phyloP scores from a whole-genome alignment of 2,329 filamentous ascomycete species.

The Chaetomiaceae sp. region DNA sequence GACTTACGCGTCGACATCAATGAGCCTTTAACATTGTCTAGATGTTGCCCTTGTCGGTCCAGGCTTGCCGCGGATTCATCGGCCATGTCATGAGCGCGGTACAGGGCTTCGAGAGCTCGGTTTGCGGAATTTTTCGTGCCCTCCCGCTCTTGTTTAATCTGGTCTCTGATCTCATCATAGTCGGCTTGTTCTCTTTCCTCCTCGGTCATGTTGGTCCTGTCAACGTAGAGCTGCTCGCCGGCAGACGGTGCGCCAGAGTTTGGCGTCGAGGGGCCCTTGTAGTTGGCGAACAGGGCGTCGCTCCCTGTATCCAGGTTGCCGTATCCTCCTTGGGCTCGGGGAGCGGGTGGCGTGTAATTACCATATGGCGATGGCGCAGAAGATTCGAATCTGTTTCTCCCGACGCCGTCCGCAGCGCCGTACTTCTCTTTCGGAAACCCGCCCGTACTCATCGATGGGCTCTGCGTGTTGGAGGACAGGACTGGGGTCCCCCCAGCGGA shows the following conservation, averaged over 20 bases:
- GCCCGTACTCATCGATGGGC: constrained; percentile 10
- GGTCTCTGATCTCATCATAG: constrained; percentile 38
- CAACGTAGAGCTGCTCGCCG: neutral
- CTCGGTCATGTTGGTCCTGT: constrained; percentile 48
- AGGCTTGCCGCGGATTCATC: no score
- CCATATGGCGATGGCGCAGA: constrained; percentile 31
- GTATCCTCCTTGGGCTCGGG: constrained; percentile 52
- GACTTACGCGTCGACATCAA: no score
- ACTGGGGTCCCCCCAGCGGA: constrained; percentile 16
- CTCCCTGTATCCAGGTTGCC: constrained; percentile 51
- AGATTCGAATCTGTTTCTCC: constrained; percentile 50
- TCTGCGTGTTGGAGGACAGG: constrained; percentile 5
- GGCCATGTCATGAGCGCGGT: no score
- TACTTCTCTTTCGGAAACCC: constrained; percentile 24
- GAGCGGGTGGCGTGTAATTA: constrained; percentile 31
- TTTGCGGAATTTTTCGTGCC: neutral
- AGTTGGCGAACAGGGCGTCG: constrained; percentile 9
- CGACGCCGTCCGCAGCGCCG: constrained; percentile 43
- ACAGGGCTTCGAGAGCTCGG: no score
- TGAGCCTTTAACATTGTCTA: no score
- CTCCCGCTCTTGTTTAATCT: neutral
- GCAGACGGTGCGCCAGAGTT: neutral
- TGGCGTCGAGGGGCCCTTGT: neutral
- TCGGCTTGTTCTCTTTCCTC: constrained; percentile 73
- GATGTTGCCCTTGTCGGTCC: no score